Evolutionary conservation across 2,329 filamentous ascomycete species (phyloP), one percentile per base, ranked within the genome.

Genomic region (Fusarium sulawesiense): DNA sequence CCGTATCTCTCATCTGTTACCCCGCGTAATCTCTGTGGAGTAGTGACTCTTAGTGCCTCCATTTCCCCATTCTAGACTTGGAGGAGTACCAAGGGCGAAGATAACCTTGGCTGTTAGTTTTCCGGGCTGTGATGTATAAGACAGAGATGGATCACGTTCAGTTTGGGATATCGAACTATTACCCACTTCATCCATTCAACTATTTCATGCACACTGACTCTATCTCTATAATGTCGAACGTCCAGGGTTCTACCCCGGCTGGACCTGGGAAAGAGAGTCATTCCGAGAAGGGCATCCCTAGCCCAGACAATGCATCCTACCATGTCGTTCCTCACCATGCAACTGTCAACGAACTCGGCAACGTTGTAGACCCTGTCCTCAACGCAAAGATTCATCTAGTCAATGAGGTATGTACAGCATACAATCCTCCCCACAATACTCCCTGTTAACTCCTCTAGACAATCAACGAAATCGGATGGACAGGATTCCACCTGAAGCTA

Each of bases 391-490:
- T 47, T 4, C 29, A 59, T 18, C 32, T 60, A 5, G 44, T 60
- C 1, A 60, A 60, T 11, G 58, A 60, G 23, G 58, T 60, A 3
- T 25, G 44, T 4, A 1, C 12, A 50, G 12, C 6, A 2, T 51
- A 2, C 10, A 37, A 9, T 8, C 12, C 6, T 8, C 18, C 0
- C 2, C 2, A 8, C 0, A 4, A 2, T 7, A 4, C 0, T 0
- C 1, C 4, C 21, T 42, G 4, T 34, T 60, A 11, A 60, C 21
- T 4, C 7, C 2, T 13, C 0, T 1, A 66, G 84, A 81, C 81
- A 3, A 85, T 85, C 63, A 87, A 89, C 71, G 84, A 89, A 70
- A 88, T 90, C 64, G 88, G 88, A 14, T 88, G 87, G 83, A 90
- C 88, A 0, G 77, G 78, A 1, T 89, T 86, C 71, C 88, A 90